Evolutionary conservation across 139 green algal genomes (phyloP).

Genomic region (Pseudopediastrum boryanum): DNA sequence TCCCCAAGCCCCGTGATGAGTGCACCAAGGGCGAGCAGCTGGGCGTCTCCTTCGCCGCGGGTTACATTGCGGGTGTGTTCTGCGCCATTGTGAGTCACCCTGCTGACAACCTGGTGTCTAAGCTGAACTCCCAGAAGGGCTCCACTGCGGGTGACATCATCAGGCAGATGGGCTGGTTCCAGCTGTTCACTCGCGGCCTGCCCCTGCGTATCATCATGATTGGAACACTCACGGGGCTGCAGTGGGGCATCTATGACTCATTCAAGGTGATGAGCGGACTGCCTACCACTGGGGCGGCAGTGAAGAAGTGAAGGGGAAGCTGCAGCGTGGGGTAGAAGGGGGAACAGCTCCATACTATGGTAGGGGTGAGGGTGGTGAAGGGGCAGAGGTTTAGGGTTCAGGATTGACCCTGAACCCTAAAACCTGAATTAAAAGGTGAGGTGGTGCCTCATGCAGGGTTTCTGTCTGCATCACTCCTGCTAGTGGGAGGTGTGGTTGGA

Average conservation of each 20-base stretch:
- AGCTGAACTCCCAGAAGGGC: constrained; percentile 89
- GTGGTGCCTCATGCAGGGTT: too few species aligned
- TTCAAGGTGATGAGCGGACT: constrained; percentile 70
- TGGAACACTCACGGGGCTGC: constrained; percentile 87
- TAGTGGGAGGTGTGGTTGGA: too few species aligned
- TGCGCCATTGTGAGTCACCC: constrained; percentile 90
- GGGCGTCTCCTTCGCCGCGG: constrained; percentile 84
- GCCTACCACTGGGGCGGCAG: constrained; percentile 53
- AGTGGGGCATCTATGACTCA: constrained; percentile 87
- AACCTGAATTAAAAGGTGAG: too few species aligned
- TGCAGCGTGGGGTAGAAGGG: too few species aligned
- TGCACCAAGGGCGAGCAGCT: constrained; percentile 94
- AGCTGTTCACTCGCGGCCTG: constrained; percentile 84
- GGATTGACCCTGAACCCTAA: too few species aligned
- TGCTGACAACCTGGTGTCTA: constrained; percentile 95
- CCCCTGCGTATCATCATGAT: constrained; percentile 93
- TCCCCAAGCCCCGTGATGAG: constrained; percentile 90
- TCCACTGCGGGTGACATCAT: constrained; percentile 66
- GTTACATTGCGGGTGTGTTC: constrained; percentile 93
- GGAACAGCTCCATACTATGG: too few species aligned
- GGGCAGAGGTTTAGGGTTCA: too few species aligned
- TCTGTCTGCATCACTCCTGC: too few species aligned
- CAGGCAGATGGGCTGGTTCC: constrained; percentile 79
- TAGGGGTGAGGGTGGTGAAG: too few species aligned
- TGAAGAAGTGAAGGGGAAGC: constrained; percentile 5